Evolutionary conservation across 192 early-diverging fungal species (phyloP).

Genomic region (Rhizoclosmatium globosum): DNA sequence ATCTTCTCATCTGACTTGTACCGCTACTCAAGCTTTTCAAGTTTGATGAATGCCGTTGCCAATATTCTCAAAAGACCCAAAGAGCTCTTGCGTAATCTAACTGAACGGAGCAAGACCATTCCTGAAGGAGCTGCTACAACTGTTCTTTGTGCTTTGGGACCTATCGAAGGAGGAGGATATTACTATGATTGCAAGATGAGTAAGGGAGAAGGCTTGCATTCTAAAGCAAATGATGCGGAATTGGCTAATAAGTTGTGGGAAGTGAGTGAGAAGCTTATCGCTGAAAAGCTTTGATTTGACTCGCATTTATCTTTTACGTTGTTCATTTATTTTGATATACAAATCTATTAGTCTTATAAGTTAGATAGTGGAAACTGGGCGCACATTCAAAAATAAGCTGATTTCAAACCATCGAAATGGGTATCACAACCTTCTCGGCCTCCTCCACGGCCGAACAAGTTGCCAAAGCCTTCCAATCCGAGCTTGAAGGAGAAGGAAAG

Average conservation of each 20-base stretch:
- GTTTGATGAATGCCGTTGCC: neutral
- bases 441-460: conserved; percentile 14
- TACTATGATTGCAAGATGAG: conserved; percentile 39
- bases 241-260: conserved; percentile 17
- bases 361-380: too few relatives aligned
- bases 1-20: conserved; percentile 24
- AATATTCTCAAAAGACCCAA: neutral
- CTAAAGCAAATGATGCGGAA: conserved; percentile 9
- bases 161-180: conserved; percentile 50
- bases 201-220: neutral
- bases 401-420: too few relatives aligned
- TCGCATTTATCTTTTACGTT: neutral
- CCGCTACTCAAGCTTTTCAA: neutral
- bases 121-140: conserved; percentile 45
- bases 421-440: too few relatives aligned
- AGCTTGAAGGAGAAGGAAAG: conserved; percentile 28
- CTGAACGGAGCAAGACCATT: conserved; percentile 28
- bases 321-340: too few relatives aligned
- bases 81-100: neutral
- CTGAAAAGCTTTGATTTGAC: neutral
- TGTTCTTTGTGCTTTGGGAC: conserved; percentile 28
- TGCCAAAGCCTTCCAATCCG: neutral
- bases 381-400: too few relatives aligned
- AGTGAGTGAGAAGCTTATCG: conserved; percentile 22
- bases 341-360: neutral